Evolutionary conservation across 768 basidiomycete genomes (phyloP).

Genomic region (Tricholoma saponaceum): DNA sequence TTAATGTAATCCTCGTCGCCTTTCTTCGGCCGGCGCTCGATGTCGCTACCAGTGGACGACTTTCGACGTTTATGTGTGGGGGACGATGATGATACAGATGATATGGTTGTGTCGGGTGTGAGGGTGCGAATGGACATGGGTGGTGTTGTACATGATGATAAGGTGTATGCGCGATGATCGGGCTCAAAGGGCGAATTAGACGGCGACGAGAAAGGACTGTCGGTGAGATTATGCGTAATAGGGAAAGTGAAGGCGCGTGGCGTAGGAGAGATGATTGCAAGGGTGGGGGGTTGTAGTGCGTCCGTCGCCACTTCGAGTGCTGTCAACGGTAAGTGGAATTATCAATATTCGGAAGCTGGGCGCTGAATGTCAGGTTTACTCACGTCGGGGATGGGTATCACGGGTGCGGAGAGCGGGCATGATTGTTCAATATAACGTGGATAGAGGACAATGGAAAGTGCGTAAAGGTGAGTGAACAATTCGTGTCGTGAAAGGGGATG

Average conservation of each 20-base stretch:
- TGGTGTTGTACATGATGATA: constrained; percentile 37
- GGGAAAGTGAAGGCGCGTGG: constrained; percentile 74
- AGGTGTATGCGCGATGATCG: constrained; percentile 54
- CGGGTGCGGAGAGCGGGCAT: constrained; percentile 81
- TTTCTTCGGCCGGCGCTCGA: constrained; percentile 59
- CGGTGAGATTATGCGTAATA: constrained; percentile 51
- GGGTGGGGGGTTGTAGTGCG: constrained; percentile 47
- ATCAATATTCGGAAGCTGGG: not conserved
- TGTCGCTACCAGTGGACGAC: constrained; percentile 42
- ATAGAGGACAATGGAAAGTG: constrained; percentile 21
- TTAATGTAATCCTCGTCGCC: constrained; percentile 84
- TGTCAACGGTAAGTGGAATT: constrained; percentile 29
- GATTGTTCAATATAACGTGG: constrained; percentile 31
- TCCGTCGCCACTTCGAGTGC: constrained; percentile 78
- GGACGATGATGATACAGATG: constrained; percentile 33
- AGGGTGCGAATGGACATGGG: constrained; percentile 32
- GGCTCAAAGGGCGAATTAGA: constrained; percentile 72
- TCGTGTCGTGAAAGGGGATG: constrained; percentile 22
- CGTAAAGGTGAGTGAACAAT: constrained; percentile 14
- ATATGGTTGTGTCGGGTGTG: constrained; percentile 40
- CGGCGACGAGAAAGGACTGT: constrained; percentile 68
- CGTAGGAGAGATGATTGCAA: constrained; percentile 64
- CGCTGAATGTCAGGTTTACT: constrained; percentile 15
- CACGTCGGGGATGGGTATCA: constrained; percentile 58
- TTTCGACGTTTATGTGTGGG: constrained; percentile 49